phyloP scores from a whole-genome alignment of 73 alveolate genomes.

The Paramecium pentaurelia region DNA sequence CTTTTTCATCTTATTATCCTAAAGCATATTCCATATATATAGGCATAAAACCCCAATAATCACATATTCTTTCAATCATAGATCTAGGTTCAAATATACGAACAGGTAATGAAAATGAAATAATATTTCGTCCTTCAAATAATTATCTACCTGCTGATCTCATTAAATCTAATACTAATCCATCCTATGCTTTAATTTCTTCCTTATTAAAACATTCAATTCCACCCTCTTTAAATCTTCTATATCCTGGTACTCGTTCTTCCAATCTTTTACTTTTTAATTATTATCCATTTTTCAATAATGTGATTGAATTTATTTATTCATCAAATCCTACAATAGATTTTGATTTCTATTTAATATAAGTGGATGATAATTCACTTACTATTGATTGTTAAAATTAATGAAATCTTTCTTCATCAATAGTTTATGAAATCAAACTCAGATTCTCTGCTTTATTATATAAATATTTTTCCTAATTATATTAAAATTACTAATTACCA shows the following conservation, averaged over 20 bases:
- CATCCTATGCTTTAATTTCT: conserved; percentile 52
- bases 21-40: conserved; percentile 68
- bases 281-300: neutral
- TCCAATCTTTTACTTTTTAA: conserved; percentile 31
- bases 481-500: neutral
- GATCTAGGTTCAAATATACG: conserved; percentile 88
- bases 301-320: neutral
- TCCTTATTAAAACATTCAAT: conserved; percentile 58
- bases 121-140: conserved; percentile 61
- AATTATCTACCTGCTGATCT: conserved; percentile 54
- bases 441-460: conserved; percentile 10
- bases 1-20: conserved; percentile 58
- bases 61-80: conserved; percentile 76
- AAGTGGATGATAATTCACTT: neutral
- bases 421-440: conserved; percentile 32
- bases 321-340: neutral
- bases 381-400: neutral
- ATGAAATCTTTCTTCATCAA: conserved; percentile 33
- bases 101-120: conserved; percentile 80
- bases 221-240: conserved; percentile 62
- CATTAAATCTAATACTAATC: conserved; percentile 48
- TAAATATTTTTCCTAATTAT: neutral
- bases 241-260: conserved; percentile 57
- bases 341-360: neutral
- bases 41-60: conserved; percentile 81